Base-by-base conservation (phyloP, 768 basidiomycete species). In the Tylopilus sp. region DNA sequence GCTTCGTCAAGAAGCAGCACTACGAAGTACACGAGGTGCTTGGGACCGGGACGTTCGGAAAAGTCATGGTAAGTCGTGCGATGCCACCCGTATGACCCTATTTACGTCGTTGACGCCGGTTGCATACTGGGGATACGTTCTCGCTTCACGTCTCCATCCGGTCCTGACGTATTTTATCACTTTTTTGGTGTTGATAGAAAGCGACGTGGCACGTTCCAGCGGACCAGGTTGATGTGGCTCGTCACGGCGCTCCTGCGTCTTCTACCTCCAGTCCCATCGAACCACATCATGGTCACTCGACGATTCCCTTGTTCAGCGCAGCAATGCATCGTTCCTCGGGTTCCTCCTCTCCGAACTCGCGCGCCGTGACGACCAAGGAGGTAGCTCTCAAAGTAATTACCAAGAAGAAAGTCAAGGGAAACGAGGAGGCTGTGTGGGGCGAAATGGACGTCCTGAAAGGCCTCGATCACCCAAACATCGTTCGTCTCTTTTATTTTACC, bases 391-490 rank as follows among this genome's bases (percentile, higher is more conserved):
- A 97, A 73, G 81, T 95, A 54, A 97, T 99, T 52, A 79, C 89
- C 6, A 98, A 98, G 81, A 95, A 96, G 74, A 90, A 91, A 62
- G 92, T 97, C 49, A 93, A 92, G 68, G 89, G 91, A 11, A 92
- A 95, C 62, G 92, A 95, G 66, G 80, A 76, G 40, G 84, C 82
- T 48, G 93, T 98, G 0, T 92, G 91, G 84, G 81, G 84, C 8
- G 97, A 99, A 74, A 96, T 98, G 87, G 84, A 92, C 46, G 89
- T 98, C 1, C 69, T 99, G 53, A 87, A 87, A 65, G 93, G 88
- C 0, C 73, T 98, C 45, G 82, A 95, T 64, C 95, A 98, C 67
- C 85, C 88, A 0, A 95, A 98, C 63, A 90, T 98, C 58, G 94
- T 94, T 51, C 62, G 83, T 76, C 40, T 29, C 10, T 28, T 2